phyloP scores from a whole-genome alignment of 164 flowering plant genomes.

The Aristolochia fimbriata region DNA sequence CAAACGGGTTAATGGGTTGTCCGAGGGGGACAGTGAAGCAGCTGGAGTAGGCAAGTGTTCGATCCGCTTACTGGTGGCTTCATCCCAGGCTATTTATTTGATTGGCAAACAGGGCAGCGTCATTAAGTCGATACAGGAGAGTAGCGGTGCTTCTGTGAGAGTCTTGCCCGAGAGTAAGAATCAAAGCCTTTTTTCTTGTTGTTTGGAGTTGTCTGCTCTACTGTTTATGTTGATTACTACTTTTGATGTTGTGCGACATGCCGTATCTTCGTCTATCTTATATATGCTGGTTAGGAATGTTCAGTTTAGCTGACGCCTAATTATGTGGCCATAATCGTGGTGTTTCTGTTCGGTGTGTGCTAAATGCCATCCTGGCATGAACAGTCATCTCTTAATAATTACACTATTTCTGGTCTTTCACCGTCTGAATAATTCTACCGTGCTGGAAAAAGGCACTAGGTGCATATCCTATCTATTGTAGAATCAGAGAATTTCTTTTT shows the following conservation, averaged over 20 bases:
- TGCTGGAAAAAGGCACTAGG: too few relatives aligned
- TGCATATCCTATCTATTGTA: too few relatives aligned
- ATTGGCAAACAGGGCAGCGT: constrained; percentile 90
- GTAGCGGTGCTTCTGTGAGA: constrained; percentile 60
- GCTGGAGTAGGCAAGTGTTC: constrained; percentile 45
- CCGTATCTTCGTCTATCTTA: background rate
- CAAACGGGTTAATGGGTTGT: constrained; percentile 63
- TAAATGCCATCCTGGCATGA: too few relatives aligned
- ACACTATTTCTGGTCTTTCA: too few relatives aligned
- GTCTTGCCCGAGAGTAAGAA: constrained; percentile 63
- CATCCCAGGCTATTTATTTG: constrained; percentile 72
- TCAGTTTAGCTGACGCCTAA: too few relatives aligned
- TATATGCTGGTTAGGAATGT: background rate
- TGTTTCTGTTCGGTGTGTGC: too few relatives aligned
- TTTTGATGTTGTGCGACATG: background rate
- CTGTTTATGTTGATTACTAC: background rate
- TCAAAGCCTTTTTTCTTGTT: background rate
- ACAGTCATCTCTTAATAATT: too few relatives aligned
- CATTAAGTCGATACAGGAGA: constrained; percentile 82
- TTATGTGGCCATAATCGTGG: too few relatives aligned
- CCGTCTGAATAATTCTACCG: too few relatives aligned
- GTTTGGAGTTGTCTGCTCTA: background rate
- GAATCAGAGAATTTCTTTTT: too few relatives aligned
- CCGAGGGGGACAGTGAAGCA: constrained; percentile 43
- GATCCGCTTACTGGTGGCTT: constrained; percentile 58